Percentiles rank a stretch among this genome's conserved stretches.
phyloP scores from a whole-genome alignment of 768 basidiomycete genomes.

The Calvatia gigantea region DNA sequence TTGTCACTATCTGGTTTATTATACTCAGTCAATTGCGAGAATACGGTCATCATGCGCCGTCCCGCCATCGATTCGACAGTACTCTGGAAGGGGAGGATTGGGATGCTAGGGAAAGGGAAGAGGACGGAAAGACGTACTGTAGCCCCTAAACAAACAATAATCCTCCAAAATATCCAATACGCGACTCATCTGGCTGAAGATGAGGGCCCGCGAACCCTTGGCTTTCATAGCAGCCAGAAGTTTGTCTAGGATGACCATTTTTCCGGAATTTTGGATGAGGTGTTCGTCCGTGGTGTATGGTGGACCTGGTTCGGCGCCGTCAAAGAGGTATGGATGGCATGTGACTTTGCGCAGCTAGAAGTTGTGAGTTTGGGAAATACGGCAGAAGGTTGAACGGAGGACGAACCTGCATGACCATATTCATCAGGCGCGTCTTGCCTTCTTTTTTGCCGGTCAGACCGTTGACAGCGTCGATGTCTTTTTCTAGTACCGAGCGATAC shows the following conservation, averaged over 20 bases:
- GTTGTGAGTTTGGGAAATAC: not conserved
- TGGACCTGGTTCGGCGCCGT: constrained; percentile 97
- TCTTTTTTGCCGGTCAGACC: constrained; percentile 98
- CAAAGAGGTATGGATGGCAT: constrained; percentile 89
- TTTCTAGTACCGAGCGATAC: constrained; percentile 95
- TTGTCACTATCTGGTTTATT: constrained; percentile 93
- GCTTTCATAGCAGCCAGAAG: constrained; percentile 81
- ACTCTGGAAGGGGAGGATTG: constrained; percentile 47
- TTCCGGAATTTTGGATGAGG: constrained; percentile 89
- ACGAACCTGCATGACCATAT: constrained; percentile 95
- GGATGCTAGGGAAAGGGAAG: constrained; percentile 1
- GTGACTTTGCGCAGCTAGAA: constrained; percentile 76
- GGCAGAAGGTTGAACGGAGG: not conserved
- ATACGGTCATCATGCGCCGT: constrained; percentile 98
- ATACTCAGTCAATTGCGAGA: constrained; percentile 93
- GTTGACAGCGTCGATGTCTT: constrained; percentile 98
- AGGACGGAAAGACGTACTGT: constrained; percentile 54
- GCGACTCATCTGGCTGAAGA: constrained; percentile 99
- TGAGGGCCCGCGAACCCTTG: constrained; percentile 92
- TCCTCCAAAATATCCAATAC: constrained; percentile 97
- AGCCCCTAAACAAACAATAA: constrained; percentile 88
- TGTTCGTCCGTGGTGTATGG: constrained; percentile 99
- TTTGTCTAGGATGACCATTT: constrained; percentile 98
- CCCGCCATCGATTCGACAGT: constrained; percentile 94
- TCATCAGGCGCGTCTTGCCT: constrained; percentile 95